Evolutionary conservation across 176 grass and related monocot species (phyloP), one percentile per base, ranked within the genome.

Genomic region (Triticum monococcum): DNA sequence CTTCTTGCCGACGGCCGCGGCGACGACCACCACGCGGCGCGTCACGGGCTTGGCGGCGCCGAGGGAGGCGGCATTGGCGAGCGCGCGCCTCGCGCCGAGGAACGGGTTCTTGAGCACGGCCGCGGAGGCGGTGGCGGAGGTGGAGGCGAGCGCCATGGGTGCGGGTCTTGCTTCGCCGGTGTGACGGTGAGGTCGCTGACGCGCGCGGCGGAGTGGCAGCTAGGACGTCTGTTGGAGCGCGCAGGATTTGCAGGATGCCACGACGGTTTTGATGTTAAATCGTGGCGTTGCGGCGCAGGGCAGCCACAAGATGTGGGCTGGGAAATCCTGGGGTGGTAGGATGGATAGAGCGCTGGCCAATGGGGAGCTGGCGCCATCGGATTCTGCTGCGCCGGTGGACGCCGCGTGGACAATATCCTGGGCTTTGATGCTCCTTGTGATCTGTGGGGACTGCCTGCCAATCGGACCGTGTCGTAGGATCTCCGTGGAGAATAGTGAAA

Each of bases 291-390:
- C 52, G 86, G 80, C 54, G 86, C 33, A 57, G 16, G 72, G 82
- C 84, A 81, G 86, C 88, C 96, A 89, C 88, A 72, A 84, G 89
- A 95, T 91, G 2, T 22, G 8, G 68, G 66, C 82, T 11, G 72
- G 86, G 80, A 89, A 94, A 95, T 91, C 93, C 79, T 36, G 11
- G 88, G 43, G 13, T n/a, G 28, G 72, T 89, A 79, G 80, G 91
- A 56, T 73, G 86, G 96, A 95, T 98, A 95, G 92, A 64, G 91
- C 94, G 69, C 91, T 80, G 93, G 76, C 96, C 96, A 95, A 98
- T 98, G 90, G 83, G 56, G 84, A 59, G 46, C 65, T 65, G 68
- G 88, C 78, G 84, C 82, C 88, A 94, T 74, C 90, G 86, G 85
- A 88, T 94, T 88, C 61, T 65, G 64, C 79, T 69, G 66, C 52